Evolutionary conservation across 129 eudicot genomes (phyloP).

Genomic region (Kitagawia praeruptora): DNA sequence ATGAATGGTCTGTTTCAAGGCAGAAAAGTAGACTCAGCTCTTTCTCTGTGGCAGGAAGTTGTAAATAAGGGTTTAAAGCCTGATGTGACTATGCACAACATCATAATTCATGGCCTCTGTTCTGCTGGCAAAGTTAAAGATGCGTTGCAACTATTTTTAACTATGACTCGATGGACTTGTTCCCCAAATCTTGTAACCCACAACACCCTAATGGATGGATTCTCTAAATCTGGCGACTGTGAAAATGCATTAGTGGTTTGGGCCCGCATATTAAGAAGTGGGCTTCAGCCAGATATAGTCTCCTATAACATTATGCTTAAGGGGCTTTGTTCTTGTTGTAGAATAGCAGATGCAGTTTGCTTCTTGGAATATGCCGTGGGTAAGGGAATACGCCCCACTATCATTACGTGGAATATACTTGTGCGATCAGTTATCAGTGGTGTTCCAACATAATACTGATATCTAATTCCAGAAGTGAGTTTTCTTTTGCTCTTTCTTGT

Average conservation of each 20-base stretch:
- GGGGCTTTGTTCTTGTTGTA: slow-evolving; percentile 67
- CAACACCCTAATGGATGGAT: slow-evolving; percentile 89
- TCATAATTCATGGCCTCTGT: slow-evolving; percentile 80
- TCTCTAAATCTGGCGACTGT: slow-evolving; percentile 62
- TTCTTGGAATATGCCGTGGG: slow-evolving; percentile 55
- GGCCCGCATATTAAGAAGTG: slow-evolving; percentile 56
- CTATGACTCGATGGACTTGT: slow-evolving; percentile 46
- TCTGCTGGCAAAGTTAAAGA: slow-evolving; percentile 50
- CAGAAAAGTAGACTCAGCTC: slow-evolving; percentile 53
- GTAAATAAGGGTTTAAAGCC: slow-evolving; percentile 49
- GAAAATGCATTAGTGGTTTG: slow-evolving; percentile 51
- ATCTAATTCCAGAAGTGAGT: slow-evolving; percentile 26
- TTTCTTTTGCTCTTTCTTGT: slow-evolving; percentile 13
- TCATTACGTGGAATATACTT: slow-evolving; percentile 78
- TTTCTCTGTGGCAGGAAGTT: slow-evolving; percentile 49
- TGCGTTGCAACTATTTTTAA: slow-evolving; percentile 50
- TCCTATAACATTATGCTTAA: slow-evolving; percentile 76
- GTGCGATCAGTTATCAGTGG: slow-evolving; percentile 45
- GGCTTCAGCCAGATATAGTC: slow-evolving; percentile 69
- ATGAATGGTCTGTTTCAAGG: slow-evolving; percentile 72
- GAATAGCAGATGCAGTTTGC: slow-evolving; percentile 41
- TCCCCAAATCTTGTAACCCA: slow-evolving; percentile 74
- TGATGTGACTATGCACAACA: slow-evolving; percentile 82
- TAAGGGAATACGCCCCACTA: slow-evolving; percentile 51
- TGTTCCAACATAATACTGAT: neutral